Base-by-base conservation (phyloP, 225 moss, liverwort and hornwort genomes). In the Thuidium tamariscinum region DNA sequence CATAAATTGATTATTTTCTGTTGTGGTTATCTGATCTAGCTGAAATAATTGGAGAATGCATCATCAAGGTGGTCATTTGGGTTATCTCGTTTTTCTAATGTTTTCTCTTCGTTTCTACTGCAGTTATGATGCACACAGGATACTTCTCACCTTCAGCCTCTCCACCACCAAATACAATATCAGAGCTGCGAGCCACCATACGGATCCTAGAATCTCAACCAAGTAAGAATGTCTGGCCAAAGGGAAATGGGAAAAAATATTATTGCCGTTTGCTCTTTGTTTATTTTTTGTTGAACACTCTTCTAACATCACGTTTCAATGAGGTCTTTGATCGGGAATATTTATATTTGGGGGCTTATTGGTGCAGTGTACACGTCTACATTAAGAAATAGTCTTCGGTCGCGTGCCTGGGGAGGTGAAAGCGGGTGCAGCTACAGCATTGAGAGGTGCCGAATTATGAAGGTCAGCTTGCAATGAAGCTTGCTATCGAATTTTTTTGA, bases 331-430 rank as follows among this genome's bases (percentile, higher is more conserved):
- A 91, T 87, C 56, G 68, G 67, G 75, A 73, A 62, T 48, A 67
- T 61, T 59, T 55, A 41, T 79, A n/a, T 27, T 44, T 73, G 82
- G 80, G 81, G 52, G 79, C 48, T 74, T 84, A 82, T 84, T 86
- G 86, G 62, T 91, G 87, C 94, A 94, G 93, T 87, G 84, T 99
- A 99, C 70, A 90, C 89, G 60, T 97, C 97, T 71, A 97, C 95
- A 13, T 83, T 95, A 74, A 95, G 98, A 85, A 99, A 99, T 67
- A 89, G 93, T 74, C 88, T 99, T 64, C 94, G 98, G 62, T 99
- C 98, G 63, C 94, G 98, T 75, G 96, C 97, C 51, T 99, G 98
- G 98, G 98, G 98, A 84, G 93, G 95, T 78, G 96, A 94, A 85
- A 95, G 96, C 85, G 97, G 95, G 42, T 99, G 96, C 85, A 95